Evolutionary conservation across 1,284 basidiomycete genomes (phyloP).

Genomic region (Termitomyces sp.): DNA sequence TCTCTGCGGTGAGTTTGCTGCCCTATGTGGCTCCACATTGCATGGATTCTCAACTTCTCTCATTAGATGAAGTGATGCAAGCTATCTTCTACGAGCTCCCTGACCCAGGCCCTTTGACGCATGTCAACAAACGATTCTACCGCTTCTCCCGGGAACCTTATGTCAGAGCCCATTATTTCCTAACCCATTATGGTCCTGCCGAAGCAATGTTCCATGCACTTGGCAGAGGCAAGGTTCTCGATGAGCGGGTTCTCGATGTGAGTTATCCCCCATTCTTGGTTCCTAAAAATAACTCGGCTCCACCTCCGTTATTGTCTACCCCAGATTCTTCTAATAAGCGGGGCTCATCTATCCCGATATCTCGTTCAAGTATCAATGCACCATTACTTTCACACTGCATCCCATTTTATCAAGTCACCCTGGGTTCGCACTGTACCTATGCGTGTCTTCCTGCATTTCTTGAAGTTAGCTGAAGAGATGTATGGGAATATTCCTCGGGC

Average conservation of each 20-base stretch:
- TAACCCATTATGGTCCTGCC: constrained; percentile 60
- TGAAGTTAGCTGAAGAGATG: constrained; percentile 48
- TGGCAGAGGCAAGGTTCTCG: constrained; percentile 60
- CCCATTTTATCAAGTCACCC: constrained; percentile 64
- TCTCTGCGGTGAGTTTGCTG: constrained; percentile 49
- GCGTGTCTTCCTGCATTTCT: constrained; percentile 55
- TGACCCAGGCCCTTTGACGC: constrained; percentile 55
- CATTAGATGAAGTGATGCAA: constrained; percentile 64
- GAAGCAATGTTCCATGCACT: constrained; percentile 70
- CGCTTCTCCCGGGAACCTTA: constrained; percentile 67
- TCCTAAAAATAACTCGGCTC: neutral
- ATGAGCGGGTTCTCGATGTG: constrained; percentile 64
- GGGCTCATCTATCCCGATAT: constrained; percentile 72
- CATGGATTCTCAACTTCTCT: constrained; percentile 19
- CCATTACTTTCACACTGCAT: constrained; percentile 65
- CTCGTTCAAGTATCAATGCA: constrained; percentile 70
- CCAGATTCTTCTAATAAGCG: constrained; percentile 66
- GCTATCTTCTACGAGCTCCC: constrained; percentile 66
- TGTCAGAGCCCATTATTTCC: constrained; percentile 69
- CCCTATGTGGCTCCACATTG: constrained; percentile 13
- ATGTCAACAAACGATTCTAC: constrained; percentile 52
- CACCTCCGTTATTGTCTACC: neutral
- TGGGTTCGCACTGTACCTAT: constrained; percentile 66
- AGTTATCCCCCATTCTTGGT: constrained; percentile 23
- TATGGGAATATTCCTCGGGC: constrained; percentile 62